Conservation (phyloP, 2,329 filamentous ascomycete genomes). For the Alternaria brassicae region DNA sequence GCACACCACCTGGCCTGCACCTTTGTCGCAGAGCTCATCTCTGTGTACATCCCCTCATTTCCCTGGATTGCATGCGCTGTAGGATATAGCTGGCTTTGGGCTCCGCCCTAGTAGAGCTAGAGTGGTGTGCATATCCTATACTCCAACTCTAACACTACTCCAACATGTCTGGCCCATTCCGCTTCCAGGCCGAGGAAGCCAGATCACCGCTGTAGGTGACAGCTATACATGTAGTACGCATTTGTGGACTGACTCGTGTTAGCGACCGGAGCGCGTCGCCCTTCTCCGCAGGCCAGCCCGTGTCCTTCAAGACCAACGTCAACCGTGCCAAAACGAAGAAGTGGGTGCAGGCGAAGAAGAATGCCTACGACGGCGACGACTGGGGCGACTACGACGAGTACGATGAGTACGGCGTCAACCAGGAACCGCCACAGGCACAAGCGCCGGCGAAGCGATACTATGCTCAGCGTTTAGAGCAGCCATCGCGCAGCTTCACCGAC, state of each 20-base stretch:
- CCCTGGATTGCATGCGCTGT: conserved; percentile 27
- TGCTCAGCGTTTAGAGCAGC: conserved; percentile 36
- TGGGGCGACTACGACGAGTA: conserved; percentile 76
- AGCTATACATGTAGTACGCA: neutral
- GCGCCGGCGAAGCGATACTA: conserved; percentile 54
- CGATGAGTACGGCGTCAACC: conserved; percentile 62
- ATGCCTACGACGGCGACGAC: conserved; percentile 90
- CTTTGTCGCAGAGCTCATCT: neutral
- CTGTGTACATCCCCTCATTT: neutral
- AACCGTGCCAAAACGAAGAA: conserved; percentile 90
- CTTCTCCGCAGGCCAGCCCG: conserved; percentile 49
- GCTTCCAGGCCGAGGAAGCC: conserved; percentile 46
- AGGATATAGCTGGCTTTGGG: conserved; percentile 19
- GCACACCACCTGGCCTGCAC: neutral
- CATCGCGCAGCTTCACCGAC: conserved; percentile 52
- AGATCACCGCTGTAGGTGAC: conserved; percentile 50
- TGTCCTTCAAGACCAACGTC: conserved; percentile 82
- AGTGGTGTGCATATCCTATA: conserved; percentile 6
- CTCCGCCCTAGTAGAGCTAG: conserved; percentile 20
- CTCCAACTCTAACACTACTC: neutral
- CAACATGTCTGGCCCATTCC: conserved; percentile 52
- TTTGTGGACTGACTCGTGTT: conserved; percentile 20
- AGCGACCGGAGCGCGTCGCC: conserved; percentile 41
- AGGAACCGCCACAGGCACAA: conserved; percentile 52
- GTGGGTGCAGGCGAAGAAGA: conserved; percentile 89